Evolutionary conservation across 352 stramenopile genomes (phyloP).

Genomic region (Sclerospora graminicola): DNA sequence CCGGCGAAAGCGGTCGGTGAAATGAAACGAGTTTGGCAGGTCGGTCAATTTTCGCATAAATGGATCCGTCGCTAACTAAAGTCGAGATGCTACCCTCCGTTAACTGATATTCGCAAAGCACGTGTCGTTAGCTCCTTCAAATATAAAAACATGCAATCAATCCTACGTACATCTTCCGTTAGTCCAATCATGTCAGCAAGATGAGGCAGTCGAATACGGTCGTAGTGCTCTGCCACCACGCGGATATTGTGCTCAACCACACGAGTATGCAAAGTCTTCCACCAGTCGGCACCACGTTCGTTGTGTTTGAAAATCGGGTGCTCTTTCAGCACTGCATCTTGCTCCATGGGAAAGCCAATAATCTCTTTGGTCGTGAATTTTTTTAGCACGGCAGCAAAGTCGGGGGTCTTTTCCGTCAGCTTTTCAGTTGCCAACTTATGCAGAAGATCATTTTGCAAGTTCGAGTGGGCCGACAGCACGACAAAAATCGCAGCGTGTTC

Average conservation of each 20-base stretch:
- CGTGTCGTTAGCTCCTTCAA: conserved; percentile 1
- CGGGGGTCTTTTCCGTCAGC: conserved; percentile 46
- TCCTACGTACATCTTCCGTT: conserved; percentile 63
- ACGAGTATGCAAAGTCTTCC: conserved; percentile 83
- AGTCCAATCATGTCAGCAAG: conserved; percentile 93
- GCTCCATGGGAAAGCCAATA: conserved; percentile 88
- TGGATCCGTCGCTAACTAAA: conserved; percentile 88
- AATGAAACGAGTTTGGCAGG: conserved; percentile 96
- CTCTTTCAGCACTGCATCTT: conserved; percentile 78
- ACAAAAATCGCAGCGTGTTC: conserved; percentile 73
- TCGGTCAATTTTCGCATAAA: conserved; percentile 97
- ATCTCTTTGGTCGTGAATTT: conserved; percentile 96
- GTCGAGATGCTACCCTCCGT: conserved; percentile 73
- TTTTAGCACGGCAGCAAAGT: conserved; percentile 55
- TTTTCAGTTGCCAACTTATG: conserved; percentile 57
- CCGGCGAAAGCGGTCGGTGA: conserved; percentile 73
- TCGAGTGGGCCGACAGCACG: conserved; percentile 63
- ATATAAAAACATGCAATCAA: neutral
- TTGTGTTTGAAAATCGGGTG: conserved; percentile 79
- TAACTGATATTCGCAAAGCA: conserved; percentile 26
- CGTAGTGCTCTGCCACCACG: conserved; percentile 91
- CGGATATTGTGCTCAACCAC: conserved; percentile 98
- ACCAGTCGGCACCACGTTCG: conserved; percentile 74
- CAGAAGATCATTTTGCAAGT: conserved; percentile 70
- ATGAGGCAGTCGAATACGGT: conserved; percentile 88